Evolutionary conservation across 768 basidiomycete genomes (phyloP), one percentile per base, ranked within the genome.

Genomic region (Amylocystis lapponica): DNA sequence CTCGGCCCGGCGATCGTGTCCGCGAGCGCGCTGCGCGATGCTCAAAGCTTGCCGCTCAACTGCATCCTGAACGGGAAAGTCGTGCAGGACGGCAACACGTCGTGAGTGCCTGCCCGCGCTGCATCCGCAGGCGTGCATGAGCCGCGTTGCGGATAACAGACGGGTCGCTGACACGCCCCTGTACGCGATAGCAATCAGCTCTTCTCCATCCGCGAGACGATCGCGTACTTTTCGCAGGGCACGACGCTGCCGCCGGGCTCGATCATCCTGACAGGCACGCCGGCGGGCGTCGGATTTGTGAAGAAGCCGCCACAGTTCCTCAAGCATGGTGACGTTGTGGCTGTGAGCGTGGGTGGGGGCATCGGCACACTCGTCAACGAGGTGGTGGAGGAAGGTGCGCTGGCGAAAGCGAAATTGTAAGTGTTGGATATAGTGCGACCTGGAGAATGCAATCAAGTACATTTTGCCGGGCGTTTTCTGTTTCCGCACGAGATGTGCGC

Each of bases 241-340:
- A 91, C 88, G 5, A 91, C 89, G 0, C 77, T 93, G 16, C 78
- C 78, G 51, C 82, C 86, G 0, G 89, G 90, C 0, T 79, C 85
- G 1, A 69, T 91, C 54, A 91, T 92, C 53, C 72, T 91, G 51
- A 93, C 90, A 1, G 83, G 84, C 5, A 86, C 85, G 27, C 87
- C 86, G 2, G 80, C 83, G 44, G 89, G 87, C 19, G 86, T 90
- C 12, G 90, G 90, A 2, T 90, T 83, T 51, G 80, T 78, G 29
- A 78, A 75, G 62, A 78, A 79, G 36, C 87, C 88, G 1, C 72
- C 81, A 1, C 35, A 83, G 20, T 84, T 76, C 51, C 69, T 93
- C 20, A 81, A 83, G 62, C 63, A 84, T 51, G 87, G 86, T 2
- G 89, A 94, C 51, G 70, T 72, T 29, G 75, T 87, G 60, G 70